These are phyloP conservation scores for Aethionema arabicum DNA, from an alignment of 345 rosid species.

Conservation along the genomic window DNA sequence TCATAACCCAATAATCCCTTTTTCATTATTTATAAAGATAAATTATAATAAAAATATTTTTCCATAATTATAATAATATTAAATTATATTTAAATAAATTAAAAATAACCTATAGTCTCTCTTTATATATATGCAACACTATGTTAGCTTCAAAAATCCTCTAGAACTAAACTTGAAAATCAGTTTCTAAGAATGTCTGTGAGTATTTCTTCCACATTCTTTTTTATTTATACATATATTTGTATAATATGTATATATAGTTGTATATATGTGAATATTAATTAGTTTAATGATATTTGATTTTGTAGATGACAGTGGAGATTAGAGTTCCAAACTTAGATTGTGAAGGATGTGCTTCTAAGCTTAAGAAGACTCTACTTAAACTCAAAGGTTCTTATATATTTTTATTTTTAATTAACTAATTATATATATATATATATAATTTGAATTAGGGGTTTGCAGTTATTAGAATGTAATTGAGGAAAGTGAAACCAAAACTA, in stretches of 20 bases:
- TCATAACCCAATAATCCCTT: conserved; percentile 49
- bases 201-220: conserved; percentile 32
- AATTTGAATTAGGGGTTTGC: too few species aligned
- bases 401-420: background rate
- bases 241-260: background rate
- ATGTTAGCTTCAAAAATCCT: conserved; percentile 17
- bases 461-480: too few species aligned
- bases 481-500: too few species aligned
- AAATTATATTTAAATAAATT: background rate
- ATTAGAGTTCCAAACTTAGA: conserved; percentile 89
- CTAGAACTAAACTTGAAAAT: conserved; percentile 11
- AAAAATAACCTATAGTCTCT: background rate
- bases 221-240: background rate
- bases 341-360: conserved; percentile 90
- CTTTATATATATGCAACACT: conserved; percentile 17
- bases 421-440: background rate
- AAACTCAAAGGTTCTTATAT: conserved; percentile 74
- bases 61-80: conserved; percentile 13
- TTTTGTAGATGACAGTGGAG: conserved; percentile 62
- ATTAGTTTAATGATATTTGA: conserved; percentile 5
- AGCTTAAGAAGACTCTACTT: conserved; percentile 74
- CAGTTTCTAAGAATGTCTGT: conserved; percentile 49
- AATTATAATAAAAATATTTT: conserved; percentile 3
- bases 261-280: background rate
- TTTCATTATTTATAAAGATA: too few species aligned